Base-by-base conservation (phyloP, 768 basidiomycete genomes). In the Nevesoporus exiguus region DNA sequence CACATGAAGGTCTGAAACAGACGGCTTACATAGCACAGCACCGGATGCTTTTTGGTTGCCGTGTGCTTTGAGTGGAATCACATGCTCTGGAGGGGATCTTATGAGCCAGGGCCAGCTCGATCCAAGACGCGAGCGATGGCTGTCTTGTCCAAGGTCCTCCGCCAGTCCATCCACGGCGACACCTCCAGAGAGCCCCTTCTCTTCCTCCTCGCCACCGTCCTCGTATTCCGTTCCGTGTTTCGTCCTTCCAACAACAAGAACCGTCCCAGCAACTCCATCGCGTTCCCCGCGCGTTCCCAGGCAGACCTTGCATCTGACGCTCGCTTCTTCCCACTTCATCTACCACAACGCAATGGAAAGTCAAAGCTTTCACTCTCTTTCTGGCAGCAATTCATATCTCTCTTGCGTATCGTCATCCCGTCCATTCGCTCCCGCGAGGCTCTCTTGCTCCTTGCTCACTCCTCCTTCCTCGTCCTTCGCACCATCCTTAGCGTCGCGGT, bases 401-500 rank as follows among this genome's bases (percentile, higher is more conserved):
- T 96, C 48, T 69, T 82, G 27, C 82, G 86, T 21, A 82, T 97
- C 55, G 84, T 80, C 21, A 83, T 86, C 61, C 90, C 82, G 19
- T 81, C 77, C 36, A 77, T 74, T 59, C 74, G 71, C 25, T 83
- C 83, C 2, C 85, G 85, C 59, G 93, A 98, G 63, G 76, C 85
- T 0, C 74, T 86, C 30, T 76, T 97, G 33, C 76, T 98, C 17
- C 70, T 81, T 7, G 68, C 86, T 0, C 95, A 98, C 71, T 91
- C 91, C 0, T 80, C 79, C 52, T 98, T 98, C 71, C 80, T 98
- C 49, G 80, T 98, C 2, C 71, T 90, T 24, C 74, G 96, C 36
- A 97, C 96, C 0, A 80, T 95, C 3, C 77, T 98, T 21, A 94
- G 91, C 61, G 83, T 98, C 5, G 81, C 82, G 7, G 95, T 96